Evolutionary conservation across 2,329 filamentous ascomycete species (phyloP).

Genomic region (Acrocalymma vagum): DNA sequence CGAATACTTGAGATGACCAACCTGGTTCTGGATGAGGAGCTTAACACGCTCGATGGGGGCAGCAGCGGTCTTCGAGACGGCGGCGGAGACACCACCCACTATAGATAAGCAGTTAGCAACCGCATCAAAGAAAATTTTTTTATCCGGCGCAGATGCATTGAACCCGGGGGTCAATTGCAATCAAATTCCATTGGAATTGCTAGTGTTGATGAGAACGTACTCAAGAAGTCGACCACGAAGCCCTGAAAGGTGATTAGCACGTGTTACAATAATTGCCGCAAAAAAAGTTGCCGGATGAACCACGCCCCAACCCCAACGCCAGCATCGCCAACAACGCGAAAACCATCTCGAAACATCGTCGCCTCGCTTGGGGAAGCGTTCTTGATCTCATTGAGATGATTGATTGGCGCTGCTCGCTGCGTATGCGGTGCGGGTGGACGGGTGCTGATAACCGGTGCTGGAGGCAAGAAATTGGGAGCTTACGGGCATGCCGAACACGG

Average conservation of each 20-base stretch:
- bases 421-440: slow-evolving; percentile 24
- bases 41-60: slow-evolving; percentile 99
- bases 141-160: slow-evolving; percentile 16
- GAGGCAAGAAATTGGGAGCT: slow-evolving; percentile 21
- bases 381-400: slow-evolving; percentile 41
- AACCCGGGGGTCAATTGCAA: slow-evolving; percentile 31
- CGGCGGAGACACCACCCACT: slow-evolving; percentile 99
- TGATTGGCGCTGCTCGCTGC: slow-evolving; percentile 20
- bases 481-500: slow-evolving; percentile 62
- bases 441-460: too few relatives aligned
- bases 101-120: slow-evolving; percentile 56
- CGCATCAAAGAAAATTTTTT: slow-evolving; percentile 16
- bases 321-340: slow-evolving; percentile 26
- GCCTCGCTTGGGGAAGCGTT: slow-evolving; percentile 20
- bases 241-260: slow-evolving; percentile 64
- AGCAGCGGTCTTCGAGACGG: slow-evolving; percentile 99
- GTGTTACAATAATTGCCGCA: slow-evolving; percentile 27
- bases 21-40: slow-evolving; percentile 99
- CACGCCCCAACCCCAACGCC: slow-evolving; percentile 21
- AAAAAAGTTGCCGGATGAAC: slow-evolving; percentile 20
- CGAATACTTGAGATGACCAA: slow-evolving; percentile 63
- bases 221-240: slow-evolving; percentile 98
- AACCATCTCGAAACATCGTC: slow-evolving; percentile 28
- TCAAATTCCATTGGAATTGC: slow-evolving; percentile 23
- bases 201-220: slow-evolving; percentile 69